Evolutionary conservation across 2,329 filamentous ascomycete genomes (phyloP), one percentile per base, ranked within the genome.

Genomic region (Chalaropsis thielavioides): DNA sequence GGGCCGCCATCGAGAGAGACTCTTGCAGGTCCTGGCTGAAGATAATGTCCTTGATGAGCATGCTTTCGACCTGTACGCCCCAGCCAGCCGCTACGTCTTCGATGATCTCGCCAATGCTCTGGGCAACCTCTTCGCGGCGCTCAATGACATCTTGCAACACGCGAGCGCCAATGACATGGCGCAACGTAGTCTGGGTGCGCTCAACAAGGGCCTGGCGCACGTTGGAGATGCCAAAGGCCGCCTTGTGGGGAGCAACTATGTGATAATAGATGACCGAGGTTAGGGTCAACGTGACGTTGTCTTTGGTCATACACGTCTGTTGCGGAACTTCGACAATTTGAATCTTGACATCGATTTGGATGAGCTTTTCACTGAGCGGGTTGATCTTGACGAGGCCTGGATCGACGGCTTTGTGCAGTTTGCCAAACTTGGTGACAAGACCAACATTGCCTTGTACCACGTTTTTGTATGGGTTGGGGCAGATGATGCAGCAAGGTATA

Each of bases 201-300:
- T 99, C 94, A 69, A 99, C 82, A 61, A 99, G 88, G n/a, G 94
- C 94, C 77, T 95, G 91, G 70, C 89, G 88, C 68, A 99, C 88
- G 75, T 97, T 94, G 76, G 87, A 82, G 74, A 99, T 96, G 70
- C 94, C 94, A 74, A 97, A 99, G 67, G 94, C 92, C 67, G 92
- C 91, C 78, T 95, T 96, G 82, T 97, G 92, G 0, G 94, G 94
- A 35, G 89, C 88, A 64, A 87, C 89, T 72, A 99, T 92, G 81
- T 96, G 92, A 80, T 99, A 99, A 83, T 99, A 99, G 78, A 99
- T 96, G 74, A 99, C 94, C 5, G 90, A 95, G 60, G 92, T 97
- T 70, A 99, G 81, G 71, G 92, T 87, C 51, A 99, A 81, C 58
- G 89, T 95, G 69, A 97, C 94, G 72, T 99, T 99, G 81, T 99